phyloP scores from a whole-genome alignment of 768 basidiomycete genomes.

The Candolleomyces aberdarensis region DNA sequence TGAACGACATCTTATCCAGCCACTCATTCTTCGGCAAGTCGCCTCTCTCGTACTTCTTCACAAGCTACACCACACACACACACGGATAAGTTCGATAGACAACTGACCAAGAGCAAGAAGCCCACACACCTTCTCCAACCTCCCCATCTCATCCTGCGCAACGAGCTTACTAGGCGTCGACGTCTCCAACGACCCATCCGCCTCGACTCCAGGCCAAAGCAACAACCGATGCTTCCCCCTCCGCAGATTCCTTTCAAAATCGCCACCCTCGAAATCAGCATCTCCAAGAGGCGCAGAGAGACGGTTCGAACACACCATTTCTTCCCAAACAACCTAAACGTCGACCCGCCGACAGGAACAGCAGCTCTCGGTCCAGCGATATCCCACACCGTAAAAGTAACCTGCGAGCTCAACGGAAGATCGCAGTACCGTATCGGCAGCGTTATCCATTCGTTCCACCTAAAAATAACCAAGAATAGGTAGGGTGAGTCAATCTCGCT shows the following conservation, averaged over 20 bases:
- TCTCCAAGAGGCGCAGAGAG: background rate
- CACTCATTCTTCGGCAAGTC: constrained; percentile 94
- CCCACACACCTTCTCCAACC: constrained; percentile 77
- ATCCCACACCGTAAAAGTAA: constrained; percentile 96
- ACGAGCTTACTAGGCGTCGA: constrained; percentile 86
- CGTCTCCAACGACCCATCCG: constrained; percentile 79
- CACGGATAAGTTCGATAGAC: no score
- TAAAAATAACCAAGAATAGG: no score
- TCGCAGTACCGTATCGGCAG: constrained; percentile 93
- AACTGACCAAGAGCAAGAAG: background rate
- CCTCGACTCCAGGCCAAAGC: constrained; percentile 80
- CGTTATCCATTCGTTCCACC: constrained; percentile 96
- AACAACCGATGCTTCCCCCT: constrained; percentile 88
- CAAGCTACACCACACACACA: constrained; percentile 43
- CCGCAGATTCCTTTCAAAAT: constrained; percentile 65
- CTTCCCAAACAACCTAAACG: constrained; percentile 87
- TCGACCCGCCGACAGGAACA: constrained; percentile 86
- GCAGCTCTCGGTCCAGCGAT: constrained; percentile 80
- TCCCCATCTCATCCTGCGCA: constrained; percentile 87
- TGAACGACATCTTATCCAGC: constrained; percentile 90
- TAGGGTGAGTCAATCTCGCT: no score
- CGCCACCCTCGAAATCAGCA: background rate
- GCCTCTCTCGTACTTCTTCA: constrained; percentile 95
- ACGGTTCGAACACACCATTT: constrained; percentile 61
- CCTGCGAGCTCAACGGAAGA: constrained; percentile 82